These are phyloP conservation scores for Penicillium cataractarum DNA, from an alignment of 495 filamentous ascomycete species.

Conservation along the genomic window DNA sequence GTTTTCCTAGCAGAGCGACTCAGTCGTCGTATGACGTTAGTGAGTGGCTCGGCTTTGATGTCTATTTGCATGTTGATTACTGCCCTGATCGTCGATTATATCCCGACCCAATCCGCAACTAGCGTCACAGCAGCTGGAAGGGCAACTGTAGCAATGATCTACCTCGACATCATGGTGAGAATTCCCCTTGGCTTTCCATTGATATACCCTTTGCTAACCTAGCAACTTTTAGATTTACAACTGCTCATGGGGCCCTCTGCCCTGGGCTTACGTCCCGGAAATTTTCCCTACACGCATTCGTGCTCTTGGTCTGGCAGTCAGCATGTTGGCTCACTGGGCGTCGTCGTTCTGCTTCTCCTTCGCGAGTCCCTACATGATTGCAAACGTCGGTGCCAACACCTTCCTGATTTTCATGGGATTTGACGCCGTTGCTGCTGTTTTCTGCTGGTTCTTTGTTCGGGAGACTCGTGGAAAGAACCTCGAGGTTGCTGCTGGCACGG, in stretches of 20 bases:
- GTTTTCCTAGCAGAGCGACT: slow-evolving; percentile 43
- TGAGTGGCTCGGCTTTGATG: slow-evolving; percentile 35
- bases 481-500: slow-evolving; percentile 30
- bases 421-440: slow-evolving; percentile 24
- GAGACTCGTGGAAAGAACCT: slow-evolving; percentile 34
- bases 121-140: slow-evolving; percentile 26
- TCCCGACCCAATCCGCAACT: slow-evolving; percentile 21
- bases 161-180: slow-evolving; percentile 31
- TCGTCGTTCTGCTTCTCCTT: slow-evolving; percentile 37
- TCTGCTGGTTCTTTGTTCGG: slow-evolving; percentile 33
- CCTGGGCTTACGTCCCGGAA: slow-evolving; percentile 33
- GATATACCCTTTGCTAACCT: neutral
- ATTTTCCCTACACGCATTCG: slow-evolving; percentile 36
- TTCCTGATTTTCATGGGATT: slow-evolving; percentile 37
- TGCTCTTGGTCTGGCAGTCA: slow-evolving; percentile 31
- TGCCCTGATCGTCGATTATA: slow-evolving; percentile 27
- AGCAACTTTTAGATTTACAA: slow-evolving; percentile 23
- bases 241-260: slow-evolving; percentile 31
- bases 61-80: slow-evolving; percentile 31
- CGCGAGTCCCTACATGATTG: slow-evolving; percentile 34
- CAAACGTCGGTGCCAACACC: slow-evolving; percentile 29
- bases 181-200: neutral
- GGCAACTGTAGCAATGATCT: slow-evolving; percentile 31
- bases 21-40: slow-evolving; percentile 39
- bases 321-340: slow-evolving; percentile 35